Base-by-base conservation (phyloP, 257 asterid genomes). In the Marsdenia floribunda region DNA sequence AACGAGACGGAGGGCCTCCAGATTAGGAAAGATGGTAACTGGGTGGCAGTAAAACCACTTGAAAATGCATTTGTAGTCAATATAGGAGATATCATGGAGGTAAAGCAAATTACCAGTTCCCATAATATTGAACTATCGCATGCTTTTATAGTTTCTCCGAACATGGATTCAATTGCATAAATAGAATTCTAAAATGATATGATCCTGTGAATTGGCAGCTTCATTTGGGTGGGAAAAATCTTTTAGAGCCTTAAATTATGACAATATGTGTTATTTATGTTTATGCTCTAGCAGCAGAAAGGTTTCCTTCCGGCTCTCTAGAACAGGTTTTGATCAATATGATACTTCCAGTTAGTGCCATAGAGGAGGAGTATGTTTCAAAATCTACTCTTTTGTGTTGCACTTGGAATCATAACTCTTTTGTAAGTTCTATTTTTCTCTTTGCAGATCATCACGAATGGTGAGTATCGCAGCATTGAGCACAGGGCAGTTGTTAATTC, bases 11-110 rank as follows among this genome's bases (percentile, higher is more conserved):
- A 78, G 16, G 90, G 90, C 57, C 88, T 88, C 74, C 86, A 88
- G 64, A 74, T 86, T 46, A 79, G 81, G 9, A 86, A 79, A 55
- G 85, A 84, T 54, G 88, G 86, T 9, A 75, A 64, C 35, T 88
- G 92, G 92, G 54, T 88, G 29, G 78, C 81, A 0, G 76, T 88
- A 46, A 81, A 72, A 19, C 90, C 90, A 7, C 87, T 82, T 68
- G 84, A 49, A 6, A 63, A 84, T 76, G 88, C 92, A 21, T 84
- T 88, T 54, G 68, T 88, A 5, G 83, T 84, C 75, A 88, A 88
- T 68, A 70, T 88, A 78, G 92, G 92, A 26, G 92, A 86, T 64
- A 78, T 84, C 14, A 68, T 88, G 83, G 92, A 86, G 92, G 92
- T 84, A 71, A 57, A 58, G 60, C 6, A 49, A 70, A 50, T 70